Percentiles rank a stretch among this genome's conserved stretches.
These are phyloP conservation scores for Komagataella populi DNA, from an alignment of 805 yeast genomes.

Conservation along the genomic window DNA sequence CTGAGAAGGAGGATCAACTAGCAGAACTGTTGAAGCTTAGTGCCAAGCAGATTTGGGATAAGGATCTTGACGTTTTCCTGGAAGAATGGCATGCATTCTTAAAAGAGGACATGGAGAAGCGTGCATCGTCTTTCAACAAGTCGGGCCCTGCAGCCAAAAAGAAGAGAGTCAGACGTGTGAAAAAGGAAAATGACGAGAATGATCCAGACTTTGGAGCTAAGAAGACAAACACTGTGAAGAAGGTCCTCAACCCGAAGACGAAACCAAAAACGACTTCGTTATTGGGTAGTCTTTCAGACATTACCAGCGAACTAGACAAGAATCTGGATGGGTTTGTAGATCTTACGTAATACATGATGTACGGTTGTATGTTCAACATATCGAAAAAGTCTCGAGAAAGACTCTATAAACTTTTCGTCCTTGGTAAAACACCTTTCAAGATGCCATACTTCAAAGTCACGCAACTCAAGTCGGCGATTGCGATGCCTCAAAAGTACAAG, in stretches of 20 bases:
- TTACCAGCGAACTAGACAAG: background rate
- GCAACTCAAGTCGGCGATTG: conserved; percentile 73
- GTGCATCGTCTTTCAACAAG: conserved; percentile 27
- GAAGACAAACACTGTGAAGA: conserved; percentile 5
- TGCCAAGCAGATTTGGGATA: conserved; percentile 82
- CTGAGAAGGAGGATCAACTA: conserved; percentile 59
- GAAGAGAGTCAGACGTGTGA: conserved; percentile 19
- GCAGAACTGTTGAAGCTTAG: conserved; percentile 47
- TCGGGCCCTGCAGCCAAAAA: conserved; percentile 23
- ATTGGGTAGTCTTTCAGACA: background rate
- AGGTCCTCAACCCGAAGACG: background rate
- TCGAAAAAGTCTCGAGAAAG: background rate
- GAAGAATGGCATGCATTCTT: conserved; percentile 56
- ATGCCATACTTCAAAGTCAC: conserved; percentile 41
- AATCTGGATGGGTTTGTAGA: background rate
- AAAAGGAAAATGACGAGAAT: conserved; percentile 13
- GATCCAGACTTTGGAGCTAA: conserved; percentile 6
- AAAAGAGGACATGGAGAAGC: conserved; percentile 46
- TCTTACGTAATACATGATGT: background rate
- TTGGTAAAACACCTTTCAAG: background rate
- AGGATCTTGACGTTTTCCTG: conserved; percentile 66
- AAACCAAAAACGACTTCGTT: background rate
- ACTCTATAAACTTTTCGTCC: background rate
- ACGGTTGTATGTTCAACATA: background rate
- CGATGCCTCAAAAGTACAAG: conserved; percentile 58